These are phyloP conservation scores for Lactarius akahatsu DNA, from an alignment of 768 basidiomycete species.

Conservation along the genomic window DNA sequence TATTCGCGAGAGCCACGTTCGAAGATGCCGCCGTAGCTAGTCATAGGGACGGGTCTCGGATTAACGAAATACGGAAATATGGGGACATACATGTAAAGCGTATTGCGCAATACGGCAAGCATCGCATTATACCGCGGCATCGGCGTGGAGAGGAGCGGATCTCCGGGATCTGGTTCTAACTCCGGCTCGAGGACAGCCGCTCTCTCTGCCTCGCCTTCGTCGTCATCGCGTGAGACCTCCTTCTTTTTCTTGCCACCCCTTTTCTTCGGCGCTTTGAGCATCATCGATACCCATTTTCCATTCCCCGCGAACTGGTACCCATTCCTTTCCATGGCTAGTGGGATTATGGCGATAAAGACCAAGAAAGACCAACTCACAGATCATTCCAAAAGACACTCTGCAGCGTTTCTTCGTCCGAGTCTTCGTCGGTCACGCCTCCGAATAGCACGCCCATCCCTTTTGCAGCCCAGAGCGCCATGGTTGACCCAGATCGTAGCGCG, in stretches of 20 bases:
- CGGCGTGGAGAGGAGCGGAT: conserved; percentile 63
- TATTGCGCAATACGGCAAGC: conserved; percentile 81
- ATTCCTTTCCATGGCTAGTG: conserved; percentile 46
- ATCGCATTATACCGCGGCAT: conserved; percentile 83
- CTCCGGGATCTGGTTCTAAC: conserved; percentile 54
- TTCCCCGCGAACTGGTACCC: conserved; percentile 74
- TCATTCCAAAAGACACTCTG: conserved; percentile 89
- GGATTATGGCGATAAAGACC: background rate
- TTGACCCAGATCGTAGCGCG: conserved; percentile 72
- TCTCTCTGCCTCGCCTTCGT: conserved; percentile 33
- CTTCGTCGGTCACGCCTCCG: conserved; percentile 87
- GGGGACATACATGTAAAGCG: conserved; percentile 72
- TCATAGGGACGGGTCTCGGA: conserved; percentile 1
- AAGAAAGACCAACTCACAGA: conserved; percentile 47
- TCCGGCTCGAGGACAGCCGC: conserved; percentile 43
- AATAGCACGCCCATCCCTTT: conserved; percentile 76
- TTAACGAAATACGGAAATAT: background rate
- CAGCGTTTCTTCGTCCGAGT: conserved; percentile 77
- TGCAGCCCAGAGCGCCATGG: conserved; percentile 77
- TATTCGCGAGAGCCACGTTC: conserved; percentile 82
- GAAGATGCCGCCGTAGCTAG: conserved; percentile 87
- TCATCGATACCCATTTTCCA: conserved; percentile 76
- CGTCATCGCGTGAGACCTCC: conserved; percentile 29
- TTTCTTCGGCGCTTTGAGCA: conserved; percentile 64
- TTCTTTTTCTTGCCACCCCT: conserved; percentile 42